Evolutionary conservation across 2,329 filamentous ascomycete species (phyloP).

Genomic region (Cytospora piceicola): DNA sequence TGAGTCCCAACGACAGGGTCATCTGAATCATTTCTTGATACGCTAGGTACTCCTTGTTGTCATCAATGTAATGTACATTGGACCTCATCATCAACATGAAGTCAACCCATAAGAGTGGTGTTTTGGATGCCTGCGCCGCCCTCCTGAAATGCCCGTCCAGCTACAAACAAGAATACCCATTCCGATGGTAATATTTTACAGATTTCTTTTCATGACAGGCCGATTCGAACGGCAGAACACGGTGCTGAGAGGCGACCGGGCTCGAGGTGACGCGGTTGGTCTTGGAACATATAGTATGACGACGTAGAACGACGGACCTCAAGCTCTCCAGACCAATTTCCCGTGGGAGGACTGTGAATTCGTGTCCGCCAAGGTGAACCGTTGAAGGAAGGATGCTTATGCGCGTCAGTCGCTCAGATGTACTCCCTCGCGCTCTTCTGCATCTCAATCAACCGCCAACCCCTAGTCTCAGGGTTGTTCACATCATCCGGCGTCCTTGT

Average conservation of each 20-base stretch:
- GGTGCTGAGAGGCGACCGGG: not conserved
- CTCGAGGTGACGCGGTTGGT: not conserved
- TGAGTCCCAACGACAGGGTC: not conserved
- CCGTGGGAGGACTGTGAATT: not conserved
- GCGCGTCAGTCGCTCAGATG: slow-evolving; percentile 45
- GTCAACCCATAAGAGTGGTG: slow-evolving; percentile 29
- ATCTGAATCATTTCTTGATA: slow-evolving; percentile 4
- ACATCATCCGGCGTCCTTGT: slow-evolving; percentile 94
- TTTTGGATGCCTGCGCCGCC: slow-evolving; percentile 29
- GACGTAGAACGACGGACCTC: not conserved
- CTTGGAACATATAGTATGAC: not conserved
- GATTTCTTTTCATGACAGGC: slow-evolving; percentile 12
- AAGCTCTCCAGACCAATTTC: not conserved
- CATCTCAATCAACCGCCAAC: slow-evolving; percentile 97
- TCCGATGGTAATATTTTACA: slow-evolving; percentile 24
- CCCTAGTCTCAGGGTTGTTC: slow-evolving; percentile 93
- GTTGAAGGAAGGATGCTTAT: not conserved
- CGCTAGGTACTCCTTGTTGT: slow-evolving; percentile 5
- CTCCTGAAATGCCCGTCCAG: slow-evolving; percentile 10
- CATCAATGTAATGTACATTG: slow-evolving; percentile 27
- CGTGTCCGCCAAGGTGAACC: not conserved
- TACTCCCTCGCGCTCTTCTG: slow-evolving; percentile 97
- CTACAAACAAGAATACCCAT: slow-evolving; percentile 13
- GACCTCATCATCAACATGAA: slow-evolving; percentile 18
- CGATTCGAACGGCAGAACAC: not conserved